phyloP scores from a whole-genome alignment of 805 yeast species.

The Maudiozyma turicensis region DNA sequence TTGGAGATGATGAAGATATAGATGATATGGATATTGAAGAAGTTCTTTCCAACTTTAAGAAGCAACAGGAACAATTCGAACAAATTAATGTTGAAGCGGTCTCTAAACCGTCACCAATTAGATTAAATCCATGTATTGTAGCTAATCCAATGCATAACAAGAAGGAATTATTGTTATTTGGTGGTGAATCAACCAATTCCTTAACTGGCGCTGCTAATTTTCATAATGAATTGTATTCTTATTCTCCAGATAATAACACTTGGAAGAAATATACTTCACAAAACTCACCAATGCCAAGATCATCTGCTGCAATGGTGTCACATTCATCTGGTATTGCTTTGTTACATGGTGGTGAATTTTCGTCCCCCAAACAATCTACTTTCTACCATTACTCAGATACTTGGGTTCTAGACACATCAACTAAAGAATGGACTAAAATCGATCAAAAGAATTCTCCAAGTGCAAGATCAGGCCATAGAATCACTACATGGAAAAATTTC shows the following conservation, averaged over 20 bases:
- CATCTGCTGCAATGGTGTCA: constrained; percentile 87
- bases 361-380: constrained; percentile 90
- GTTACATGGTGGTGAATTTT: constrained; percentile 93
- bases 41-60: constrained; percentile 63
- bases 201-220: constrained; percentile 47
- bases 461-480: constrained; percentile 86
- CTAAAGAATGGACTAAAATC: constrained; percentile 84
- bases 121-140: constrained; percentile 62
- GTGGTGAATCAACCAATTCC: constrained; percentile 64
- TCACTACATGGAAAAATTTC: constrained; percentile 87
- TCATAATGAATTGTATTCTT: constrained; percentile 71
- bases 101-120: constrained; percentile 42
- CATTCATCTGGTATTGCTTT: constrained; percentile 84
- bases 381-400: constrained; percentile 95
- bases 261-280: constrained; percentile 78
- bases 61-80: constrained; percentile 70
- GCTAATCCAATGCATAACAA: constrained; percentile 68
- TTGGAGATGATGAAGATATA: constrained; percentile 67
- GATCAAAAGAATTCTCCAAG: constrained; percentile 59
- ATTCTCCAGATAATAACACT: constrained; percentile 61
- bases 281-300: constrained; percentile 84
- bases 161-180: constrained; percentile 73
- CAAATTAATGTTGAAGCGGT: constrained; percentile 55
- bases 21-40: constrained; percentile 84
- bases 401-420: constrained; percentile 79